phyloP scores from a whole-genome alignment of 2,329 filamentous ascomycete species.

The Helotiales sp. region DNA sequence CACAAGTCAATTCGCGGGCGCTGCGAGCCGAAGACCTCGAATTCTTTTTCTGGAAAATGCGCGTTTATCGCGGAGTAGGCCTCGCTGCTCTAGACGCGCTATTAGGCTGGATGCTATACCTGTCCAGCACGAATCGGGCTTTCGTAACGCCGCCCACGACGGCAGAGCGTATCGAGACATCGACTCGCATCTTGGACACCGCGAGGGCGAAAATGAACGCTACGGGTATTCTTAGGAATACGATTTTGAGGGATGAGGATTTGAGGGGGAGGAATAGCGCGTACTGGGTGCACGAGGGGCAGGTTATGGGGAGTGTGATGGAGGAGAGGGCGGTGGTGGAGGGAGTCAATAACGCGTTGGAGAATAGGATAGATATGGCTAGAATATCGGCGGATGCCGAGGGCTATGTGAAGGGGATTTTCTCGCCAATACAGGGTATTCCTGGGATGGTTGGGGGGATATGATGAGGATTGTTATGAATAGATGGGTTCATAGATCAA shows the following conservation, averaged over 20 bases:
- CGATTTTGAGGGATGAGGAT: conserved; percentile 72
- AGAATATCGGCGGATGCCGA: conserved; percentile 68
- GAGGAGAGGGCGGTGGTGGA: conserved; percentile 78
- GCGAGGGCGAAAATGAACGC: conserved; percentile 72
- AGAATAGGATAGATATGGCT: conserved; percentile 66
- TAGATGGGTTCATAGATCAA: background rate
- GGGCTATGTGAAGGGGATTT: conserved; percentile 56
- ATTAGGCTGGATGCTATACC: conserved; percentile 71
- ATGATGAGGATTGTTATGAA: background rate
- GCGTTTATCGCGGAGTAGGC: conserved; percentile 63
- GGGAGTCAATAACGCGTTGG: conserved; percentile 70
- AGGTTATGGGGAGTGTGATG: conserved; percentile 74
- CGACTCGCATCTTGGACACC: conserved; percentile 60
- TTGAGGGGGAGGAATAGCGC: conserved; percentile 68
- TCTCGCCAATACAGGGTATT: conserved; percentile 28
- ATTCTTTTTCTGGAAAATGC: conserved; percentile 73
- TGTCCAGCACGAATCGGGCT: conserved; percentile 79
- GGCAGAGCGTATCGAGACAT: conserved; percentile 68
- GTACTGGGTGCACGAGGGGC: conserved; percentile 83
- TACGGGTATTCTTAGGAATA: conserved; percentile 79
- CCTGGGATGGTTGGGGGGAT: conserved; percentile 1
- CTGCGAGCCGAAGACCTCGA: conserved; percentile 68
- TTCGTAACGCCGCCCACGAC: conserved; percentile 67
- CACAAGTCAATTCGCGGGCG: conserved; percentile 66
- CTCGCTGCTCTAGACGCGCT: conserved; percentile 69